Percentiles rank a stretch among this genome's conserved stretches.
phyloP scores from a whole-genome alignment of 352 stramenopile genomes.

The Phytophthora vignae region DNA sequence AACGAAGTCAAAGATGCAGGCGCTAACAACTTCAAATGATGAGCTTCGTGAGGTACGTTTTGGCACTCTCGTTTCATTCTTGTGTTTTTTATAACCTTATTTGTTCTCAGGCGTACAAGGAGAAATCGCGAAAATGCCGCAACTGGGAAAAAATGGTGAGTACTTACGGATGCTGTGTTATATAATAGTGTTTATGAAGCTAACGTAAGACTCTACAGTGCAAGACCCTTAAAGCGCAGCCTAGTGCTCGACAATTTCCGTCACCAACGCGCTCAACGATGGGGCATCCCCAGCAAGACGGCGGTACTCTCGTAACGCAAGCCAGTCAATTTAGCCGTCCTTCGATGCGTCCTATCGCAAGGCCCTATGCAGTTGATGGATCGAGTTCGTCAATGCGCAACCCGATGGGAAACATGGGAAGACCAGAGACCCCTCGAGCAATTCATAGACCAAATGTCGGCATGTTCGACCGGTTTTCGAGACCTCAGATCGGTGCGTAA shows the following conservation, averaged over 20 bases:
- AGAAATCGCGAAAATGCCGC: slow-evolving; percentile 85
- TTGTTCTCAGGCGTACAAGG: slow-evolving; percentile 75
- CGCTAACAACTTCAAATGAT: slow-evolving; percentile 74
- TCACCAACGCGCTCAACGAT: slow-evolving; percentile 61
- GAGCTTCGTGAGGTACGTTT: slow-evolving; percentile 72
- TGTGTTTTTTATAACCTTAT: not conserved
- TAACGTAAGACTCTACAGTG: slow-evolving; percentile 44
- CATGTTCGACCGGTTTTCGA: slow-evolving; percentile 71
- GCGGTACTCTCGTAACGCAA: slow-evolving; percentile 37
- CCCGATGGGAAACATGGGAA: slow-evolving; percentile 38
- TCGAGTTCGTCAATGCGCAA: slow-evolving; percentile 37
- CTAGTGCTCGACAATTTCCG: slow-evolving; percentile 57
- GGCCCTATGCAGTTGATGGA: slow-evolving; percentile 33
- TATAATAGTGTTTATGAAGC: not conserved
- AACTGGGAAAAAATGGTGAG: slow-evolving; percentile 91
- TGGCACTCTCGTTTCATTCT: not conserved
- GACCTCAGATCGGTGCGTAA: slow-evolving; percentile 65
- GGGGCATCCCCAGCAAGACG: slow-evolving; percentile 43
- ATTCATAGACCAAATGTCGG: slow-evolving; percentile 59
- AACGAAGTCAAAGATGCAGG: slow-evolving; percentile 84
- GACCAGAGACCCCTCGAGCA: slow-evolving; percentile 53
- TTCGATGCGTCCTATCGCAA: slow-evolving; percentile 48
- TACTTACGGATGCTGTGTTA: not conserved
- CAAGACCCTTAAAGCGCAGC: slow-evolving; percentile 73
- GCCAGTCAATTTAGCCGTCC: slow-evolving; percentile 58